Evolutionary conservation across 106 monocot species (phyloP).

Genomic region (Dendrobium chrysotoxum): DNA sequence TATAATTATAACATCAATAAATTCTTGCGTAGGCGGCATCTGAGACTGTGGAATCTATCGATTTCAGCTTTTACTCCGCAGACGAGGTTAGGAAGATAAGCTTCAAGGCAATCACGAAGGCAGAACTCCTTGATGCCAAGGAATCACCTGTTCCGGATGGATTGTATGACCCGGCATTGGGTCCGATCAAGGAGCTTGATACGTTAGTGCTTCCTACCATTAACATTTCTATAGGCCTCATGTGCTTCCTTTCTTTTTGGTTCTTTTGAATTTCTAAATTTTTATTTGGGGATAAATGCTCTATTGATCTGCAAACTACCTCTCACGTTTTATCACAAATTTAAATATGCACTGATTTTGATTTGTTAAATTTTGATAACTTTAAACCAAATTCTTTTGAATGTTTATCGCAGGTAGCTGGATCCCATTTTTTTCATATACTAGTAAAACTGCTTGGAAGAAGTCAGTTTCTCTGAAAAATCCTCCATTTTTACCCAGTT

Average conservation of each 20-base stretch:
- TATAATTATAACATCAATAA: neutral
- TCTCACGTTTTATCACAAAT: neutral
- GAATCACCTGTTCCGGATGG: slow-evolving; percentile 35
- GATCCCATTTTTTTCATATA: neutral
- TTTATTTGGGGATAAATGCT: neutral
- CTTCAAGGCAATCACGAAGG: slow-evolving; percentile 44
- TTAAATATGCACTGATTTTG: neutral
- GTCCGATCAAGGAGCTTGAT: slow-evolving; percentile 40
- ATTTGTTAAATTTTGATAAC: too few relatives aligned
- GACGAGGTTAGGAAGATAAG: slow-evolving; percentile 50
- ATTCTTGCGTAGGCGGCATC: slow-evolving; percentile 37
- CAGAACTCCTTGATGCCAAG: slow-evolving; percentile 46
- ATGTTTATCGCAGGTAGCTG: too few relatives aligned
- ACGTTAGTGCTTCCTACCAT: slow-evolving; percentile 26
- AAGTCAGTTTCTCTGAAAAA: neutral
- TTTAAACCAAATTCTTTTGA: too few relatives aligned
- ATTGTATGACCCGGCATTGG: slow-evolving; percentile 49
- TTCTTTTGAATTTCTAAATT: neutral
- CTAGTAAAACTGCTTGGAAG: neutral
- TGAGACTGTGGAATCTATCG: slow-evolving; percentile 33
- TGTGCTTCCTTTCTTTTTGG: neutral
- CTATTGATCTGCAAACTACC: neutral
- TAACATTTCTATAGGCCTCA: neutral
- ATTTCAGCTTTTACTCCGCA: slow-evolving; percentile 42
- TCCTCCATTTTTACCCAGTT: neutral